These are phyloP conservation scores for Globisporangium orthogonon DNA, from an alignment of 352 stramenopile genomes.

Conservation along the genomic window DNA sequence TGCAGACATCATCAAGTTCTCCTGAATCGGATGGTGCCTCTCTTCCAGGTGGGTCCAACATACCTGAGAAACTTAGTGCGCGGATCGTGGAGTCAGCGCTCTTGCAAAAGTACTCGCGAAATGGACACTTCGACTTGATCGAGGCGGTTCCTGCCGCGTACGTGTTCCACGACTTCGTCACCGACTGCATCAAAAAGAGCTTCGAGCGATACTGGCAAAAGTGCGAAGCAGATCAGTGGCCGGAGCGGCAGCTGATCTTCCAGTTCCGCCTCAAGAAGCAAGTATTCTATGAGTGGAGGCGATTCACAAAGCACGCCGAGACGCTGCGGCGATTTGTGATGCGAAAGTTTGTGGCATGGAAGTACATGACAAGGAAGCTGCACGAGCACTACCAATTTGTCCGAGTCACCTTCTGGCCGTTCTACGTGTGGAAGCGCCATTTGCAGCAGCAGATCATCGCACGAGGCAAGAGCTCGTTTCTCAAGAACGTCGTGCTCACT, in stretches of 20 bases:
- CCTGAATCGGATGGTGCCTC: slow-evolving; percentile 4
- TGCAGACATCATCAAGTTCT: slow-evolving; percentile 3
- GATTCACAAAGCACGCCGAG: slow-evolving; percentile 32
- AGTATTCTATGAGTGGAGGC: slow-evolving; percentile 39
- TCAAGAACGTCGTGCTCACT: slow-evolving; percentile 44
- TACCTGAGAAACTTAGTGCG: slow-evolving; percentile 39
- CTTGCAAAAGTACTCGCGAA: slow-evolving; percentile 75
- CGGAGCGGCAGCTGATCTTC: slow-evolving; percentile 54
- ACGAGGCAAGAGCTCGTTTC: slow-evolving; percentile 45
- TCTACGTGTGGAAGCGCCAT: slow-evolving; percentile 77
- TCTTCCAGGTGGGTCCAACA: not conserved
- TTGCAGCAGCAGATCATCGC: slow-evolving; percentile 65
- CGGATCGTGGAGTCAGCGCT: slow-evolving; percentile 47
- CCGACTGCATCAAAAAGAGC: slow-evolving; percentile 41
- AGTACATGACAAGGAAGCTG: slow-evolving; percentile 38
- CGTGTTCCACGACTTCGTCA: slow-evolving; percentile 50
- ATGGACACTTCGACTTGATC: slow-evolving; percentile 68
- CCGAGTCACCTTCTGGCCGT: slow-evolving; percentile 65
- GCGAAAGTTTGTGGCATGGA: slow-evolving; percentile 62
- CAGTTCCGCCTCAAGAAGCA: slow-evolving; percentile 53
- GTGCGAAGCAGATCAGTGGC: slow-evolving; percentile 39
- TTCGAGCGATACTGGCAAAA: slow-evolving; percentile 31
- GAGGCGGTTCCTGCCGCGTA: slow-evolving; percentile 35
- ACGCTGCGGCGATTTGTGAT: slow-evolving; percentile 31
- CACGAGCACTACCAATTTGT: slow-evolving; percentile 54